phyloP scores from a whole-genome alignment of 2,329 filamentous ascomycete genomes.

The Cladosporium sp. region DNA sequence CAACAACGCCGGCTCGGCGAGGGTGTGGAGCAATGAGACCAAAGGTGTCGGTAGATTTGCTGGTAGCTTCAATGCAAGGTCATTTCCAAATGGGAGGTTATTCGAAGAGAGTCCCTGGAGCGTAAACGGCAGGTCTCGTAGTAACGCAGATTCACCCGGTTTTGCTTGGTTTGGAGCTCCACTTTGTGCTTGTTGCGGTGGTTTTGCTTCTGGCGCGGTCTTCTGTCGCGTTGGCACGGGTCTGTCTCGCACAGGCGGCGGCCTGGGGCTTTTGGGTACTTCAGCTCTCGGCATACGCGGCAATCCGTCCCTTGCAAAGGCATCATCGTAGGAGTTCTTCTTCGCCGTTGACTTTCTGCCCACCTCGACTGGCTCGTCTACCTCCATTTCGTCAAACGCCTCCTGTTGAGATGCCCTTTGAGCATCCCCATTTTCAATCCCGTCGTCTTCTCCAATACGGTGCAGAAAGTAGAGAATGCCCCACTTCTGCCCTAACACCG shows the following conservation, averaged over 20 bases:
- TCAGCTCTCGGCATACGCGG: constrained; percentile 30
- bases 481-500: constrained; percentile 93
- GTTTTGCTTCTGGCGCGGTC: constrained; percentile 6
- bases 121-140: constrained; percentile 78
- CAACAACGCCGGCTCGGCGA: constrained; percentile 89
- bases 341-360: constrained; percentile 11
- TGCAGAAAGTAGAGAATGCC: constrained; percentile 88
- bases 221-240: constrained; percentile 18
- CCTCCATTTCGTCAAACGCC: constrained; percentile 13
- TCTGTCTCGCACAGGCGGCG: constrained; percentile 19
- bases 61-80: constrained; percentile 68
- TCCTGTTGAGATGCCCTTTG: neutral
- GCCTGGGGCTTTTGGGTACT: constrained; percentile 20
- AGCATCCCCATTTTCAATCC: constrained; percentile 2
- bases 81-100: constrained; percentile 68
- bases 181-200: constrained; percentile 7
- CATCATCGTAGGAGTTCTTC: constrained; percentile 38
- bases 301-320: constrained; percentile 42
- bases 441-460: constrained; percentile 49
- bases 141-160: constrained; percentile 41
- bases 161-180: constrained; percentile 12
- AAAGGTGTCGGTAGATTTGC: constrained; percentile 74
- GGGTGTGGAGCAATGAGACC: constrained; percentile 76
- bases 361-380: constrained; percentile 7
- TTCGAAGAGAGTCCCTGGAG: constrained; percentile 86